Evolutionary conservation across 1,139 yeast genomes (phyloP), one percentile per base, ranked within the genome.

Genomic region (Kluyveromyces sp.): DNA sequence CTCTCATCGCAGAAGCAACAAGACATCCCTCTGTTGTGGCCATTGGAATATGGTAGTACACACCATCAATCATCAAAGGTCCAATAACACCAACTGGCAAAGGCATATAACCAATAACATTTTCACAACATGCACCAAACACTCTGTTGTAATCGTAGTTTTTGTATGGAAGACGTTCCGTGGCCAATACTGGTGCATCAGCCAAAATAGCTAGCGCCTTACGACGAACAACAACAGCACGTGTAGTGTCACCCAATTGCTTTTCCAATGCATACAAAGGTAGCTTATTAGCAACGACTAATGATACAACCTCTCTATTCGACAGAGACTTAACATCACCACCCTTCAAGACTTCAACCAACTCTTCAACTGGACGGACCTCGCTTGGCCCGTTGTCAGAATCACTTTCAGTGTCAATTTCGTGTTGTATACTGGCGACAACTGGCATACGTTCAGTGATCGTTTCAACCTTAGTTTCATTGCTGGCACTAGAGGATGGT

Each of bases 11-110:
- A 15, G 97, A 89, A 1, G 98, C 99, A 53, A 92, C 97, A 50
- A 92, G 75, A 71, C 97, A 92, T 47, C 99, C 99, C 72, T 92
- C 99, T 43, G 98, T 92, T 30, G 99, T 92, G 34, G 99, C 99
- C 96, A 92, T 89, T 43, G 99, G 99, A 56, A 92, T 81, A 67
- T 87, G 95, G 64, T 77, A 84, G 43, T 94, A 79, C 56, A 77
- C 80, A 41, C 89, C 92, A 66, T 92, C 98, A 60, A 92, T 86
- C 48, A 86, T 73, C 64, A 94, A 70, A 4, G 99, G 98, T 48
- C 99, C 99, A 34, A 97, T 97, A 63, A 94, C 84, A 66, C 99
- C 98, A 50, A 92, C 88, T 7, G 98, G 99, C 42, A 92, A 67
- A 33, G 98, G 99, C 81, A 90, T 79, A 64, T 75, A 92, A 37